Evolutionary conservation across 2,329 filamentous ascomycete species (phyloP), one percentile per base, ranked within the genome.

Genomic region (Claviceps fusiformis): DNA sequence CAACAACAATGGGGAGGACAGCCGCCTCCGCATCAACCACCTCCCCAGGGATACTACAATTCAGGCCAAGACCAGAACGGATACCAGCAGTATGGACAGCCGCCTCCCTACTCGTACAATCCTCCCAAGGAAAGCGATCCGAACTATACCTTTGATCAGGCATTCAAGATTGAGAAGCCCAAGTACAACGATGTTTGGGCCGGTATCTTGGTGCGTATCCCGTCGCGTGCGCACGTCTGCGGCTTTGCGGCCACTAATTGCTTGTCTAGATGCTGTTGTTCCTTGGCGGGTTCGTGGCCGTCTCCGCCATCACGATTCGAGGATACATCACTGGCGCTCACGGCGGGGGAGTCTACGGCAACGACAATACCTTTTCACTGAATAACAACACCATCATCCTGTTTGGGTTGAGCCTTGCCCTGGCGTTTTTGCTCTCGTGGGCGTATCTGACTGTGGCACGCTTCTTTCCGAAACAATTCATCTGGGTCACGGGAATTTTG

Each of bases 151-250:
- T 96, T 95, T 66, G 82, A 92, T 24, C 80, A 96, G 64, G 81
- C 83, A 1, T 96, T 97, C 75, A 85, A 85, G 70, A 70, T 96
- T 53, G 80, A 88, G 53, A 83, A 75, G 59, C 89, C 89, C n/a
- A 95, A 92, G 68, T 95, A 79, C 72, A 89, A 96, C 64, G 92
- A 97, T 67, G 66, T 87, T 31, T 96, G 91, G 92, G 91, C 91
- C 3, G 90, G 86, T 4, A 72, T 95, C 45, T 73, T 96, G 65
- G 84, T 87, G 68, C 17, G 76, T 68, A 27, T 11, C 6, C 15
- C 35, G 31, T 37, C 13, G 19, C 19, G n/a, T 3, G 48, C 8
- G 11, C 19, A 19, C 19, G 19, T 19, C 9, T 33, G 31, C 31
- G 11, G n/a, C n/a, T 13, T n/a, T 8, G 10, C 43, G 9, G 56